phyloP scores from a whole-genome alignment of 768 basidiomycete species.

The Suillus decipiens region DNA sequence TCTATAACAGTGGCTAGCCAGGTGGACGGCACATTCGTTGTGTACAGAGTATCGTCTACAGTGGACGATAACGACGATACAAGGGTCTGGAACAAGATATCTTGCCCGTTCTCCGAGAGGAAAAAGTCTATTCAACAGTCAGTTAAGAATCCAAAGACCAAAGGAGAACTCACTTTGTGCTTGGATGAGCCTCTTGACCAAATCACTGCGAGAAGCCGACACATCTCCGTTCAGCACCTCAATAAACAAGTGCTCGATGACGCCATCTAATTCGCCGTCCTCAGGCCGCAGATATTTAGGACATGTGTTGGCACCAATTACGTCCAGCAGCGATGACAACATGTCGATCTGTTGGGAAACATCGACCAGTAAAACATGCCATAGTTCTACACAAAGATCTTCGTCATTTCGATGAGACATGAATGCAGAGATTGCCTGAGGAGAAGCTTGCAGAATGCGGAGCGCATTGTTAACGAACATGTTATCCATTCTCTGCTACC shows the following conservation, averaged over 20 bases:
- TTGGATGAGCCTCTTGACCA: slow-evolving; percentile 42
- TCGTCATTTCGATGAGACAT: slow-evolving; percentile 36
- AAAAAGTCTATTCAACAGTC: slow-evolving; percentile 25
- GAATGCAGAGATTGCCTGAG: slow-evolving; percentile 17
- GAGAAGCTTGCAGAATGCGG: slow-evolving; percentile 41
- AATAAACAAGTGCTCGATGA: slow-evolving; percentile 42
- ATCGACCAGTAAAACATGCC: slow-evolving; percentile 49
- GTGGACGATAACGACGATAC: slow-evolving; percentile 37
- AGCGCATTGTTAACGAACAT: slow-evolving; percentile 41
- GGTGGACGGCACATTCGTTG: slow-evolving; percentile 17
- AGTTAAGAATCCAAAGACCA: background rate
- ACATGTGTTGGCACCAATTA: slow-evolving; percentile 39
- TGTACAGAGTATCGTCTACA: slow-evolving; percentile 36
- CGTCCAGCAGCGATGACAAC: slow-evolving; percentile 42
- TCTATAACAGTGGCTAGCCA: slow-evolving; percentile 32
- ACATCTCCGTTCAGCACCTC: slow-evolving; percentile 34
- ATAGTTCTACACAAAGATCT: slow-evolving; percentile 37
- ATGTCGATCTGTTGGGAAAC: slow-evolving; percentile 38
- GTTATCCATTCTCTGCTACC: slow-evolving; percentile 47
- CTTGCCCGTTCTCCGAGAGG: slow-evolving; percentile 33
- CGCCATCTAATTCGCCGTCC: slow-evolving; percentile 44
- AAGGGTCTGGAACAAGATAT: slow-evolving; percentile 34
- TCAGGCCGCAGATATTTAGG: slow-evolving; percentile 48
- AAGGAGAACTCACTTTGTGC: slow-evolving; percentile 37
- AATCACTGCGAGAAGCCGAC: slow-evolving; percentile 28